A percentile compares a stretch with the other conserved stretches of the same genome.
phyloP scores from a whole-genome alignment of 2,329 filamentous ascomycete species.

The Scedosporium aurantiacum region DNA sequence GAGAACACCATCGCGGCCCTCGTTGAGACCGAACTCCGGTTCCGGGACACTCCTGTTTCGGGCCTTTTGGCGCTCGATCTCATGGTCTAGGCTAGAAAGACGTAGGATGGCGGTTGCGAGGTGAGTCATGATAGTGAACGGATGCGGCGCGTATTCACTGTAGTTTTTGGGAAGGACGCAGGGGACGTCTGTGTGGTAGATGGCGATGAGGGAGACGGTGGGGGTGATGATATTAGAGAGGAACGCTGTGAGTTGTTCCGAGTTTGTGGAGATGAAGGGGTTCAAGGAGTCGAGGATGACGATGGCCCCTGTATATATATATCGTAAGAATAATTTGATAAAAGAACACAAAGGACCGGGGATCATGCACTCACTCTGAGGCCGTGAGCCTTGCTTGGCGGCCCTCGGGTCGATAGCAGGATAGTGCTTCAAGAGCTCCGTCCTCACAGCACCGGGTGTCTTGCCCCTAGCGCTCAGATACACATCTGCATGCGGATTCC shows the following conservation, averaged over 20 bases:
- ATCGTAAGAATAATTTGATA: constrained; percentile 4
- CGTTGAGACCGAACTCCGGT: constrained; percentile 68
- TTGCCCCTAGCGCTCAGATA: constrained; percentile 57
- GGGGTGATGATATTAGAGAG: constrained; percentile 60
- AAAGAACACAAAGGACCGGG: constrained; percentile 2
- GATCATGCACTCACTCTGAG: constrained; percentile 3
- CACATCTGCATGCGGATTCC: constrained; percentile 52
- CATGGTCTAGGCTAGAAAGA: constrained; percentile 61
- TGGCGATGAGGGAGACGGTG: constrained; percentile 58
- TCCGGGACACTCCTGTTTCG: constrained; percentile 62
- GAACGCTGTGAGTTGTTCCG: constrained; percentile 52
- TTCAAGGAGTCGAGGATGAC: constrained; percentile 75
- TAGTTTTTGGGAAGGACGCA: constrained; percentile 30
- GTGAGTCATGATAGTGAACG: constrained; percentile 64
- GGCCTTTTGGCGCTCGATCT: constrained; percentile 64
- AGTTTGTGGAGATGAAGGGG: constrained; percentile 42
- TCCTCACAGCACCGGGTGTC: constrained; percentile 40
- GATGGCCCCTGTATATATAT: constrained; percentile 46
- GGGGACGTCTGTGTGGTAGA: constrained; percentile 76
- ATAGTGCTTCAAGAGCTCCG: constrained; percentile 47
- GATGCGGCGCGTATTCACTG: constrained; percentile 52
- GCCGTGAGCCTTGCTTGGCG: constrained; percentile 18
- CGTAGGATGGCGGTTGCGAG: constrained; percentile 81
- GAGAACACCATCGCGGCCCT: constrained; percentile 68
- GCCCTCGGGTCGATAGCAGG: constrained; percentile 14